Conservation (phyloP, 2,329 filamentous ascomycete genomes). For the Pseudogymnoascus sp. region DNA sequence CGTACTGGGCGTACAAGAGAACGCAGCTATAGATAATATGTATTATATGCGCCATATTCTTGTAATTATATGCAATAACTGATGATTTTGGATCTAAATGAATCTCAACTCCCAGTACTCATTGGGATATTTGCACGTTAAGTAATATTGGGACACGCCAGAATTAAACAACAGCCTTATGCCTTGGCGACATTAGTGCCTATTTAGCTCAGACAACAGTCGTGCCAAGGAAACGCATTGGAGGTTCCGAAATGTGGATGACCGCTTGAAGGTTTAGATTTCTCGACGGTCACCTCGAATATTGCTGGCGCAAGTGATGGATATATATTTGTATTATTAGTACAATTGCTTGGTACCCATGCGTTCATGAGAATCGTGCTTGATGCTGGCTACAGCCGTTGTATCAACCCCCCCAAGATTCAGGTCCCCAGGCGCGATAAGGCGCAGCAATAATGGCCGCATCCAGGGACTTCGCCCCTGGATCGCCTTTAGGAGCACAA, state of each 20-base stretch:
- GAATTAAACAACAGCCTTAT: constrained; percentile 1
- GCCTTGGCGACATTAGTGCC: constrained; percentile 1
- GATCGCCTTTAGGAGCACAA: neutral
- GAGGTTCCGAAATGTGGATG: constrained; percentile 1
- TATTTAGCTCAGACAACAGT: neutral
- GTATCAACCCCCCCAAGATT: neutral
- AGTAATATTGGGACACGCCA: neutral
- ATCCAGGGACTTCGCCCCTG: constrained; percentile 1
- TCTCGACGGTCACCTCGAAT: neutral
- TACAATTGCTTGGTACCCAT: neutral
- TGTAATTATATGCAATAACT: neutral
- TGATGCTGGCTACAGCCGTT: neutral
- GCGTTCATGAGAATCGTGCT: neutral
- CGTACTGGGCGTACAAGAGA: constrained; percentile 55
- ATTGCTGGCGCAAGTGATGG: neutral
- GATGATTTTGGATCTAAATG: neutral
- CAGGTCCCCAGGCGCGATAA: neutral
- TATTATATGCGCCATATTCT: constrained; percentile 1
- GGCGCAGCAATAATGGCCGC: neutral
- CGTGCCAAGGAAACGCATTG: constrained; percentile 2
- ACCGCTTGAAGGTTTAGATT: neutral
- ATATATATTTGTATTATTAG: neutral
- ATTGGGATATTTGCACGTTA: neutral
- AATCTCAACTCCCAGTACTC: neutral
- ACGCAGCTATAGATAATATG: constrained; percentile 39